These are phyloP conservation scores for Royoungia palumana DNA, from an alignment of 768 basidiomycete species.

Conservation along the genomic window DNA sequence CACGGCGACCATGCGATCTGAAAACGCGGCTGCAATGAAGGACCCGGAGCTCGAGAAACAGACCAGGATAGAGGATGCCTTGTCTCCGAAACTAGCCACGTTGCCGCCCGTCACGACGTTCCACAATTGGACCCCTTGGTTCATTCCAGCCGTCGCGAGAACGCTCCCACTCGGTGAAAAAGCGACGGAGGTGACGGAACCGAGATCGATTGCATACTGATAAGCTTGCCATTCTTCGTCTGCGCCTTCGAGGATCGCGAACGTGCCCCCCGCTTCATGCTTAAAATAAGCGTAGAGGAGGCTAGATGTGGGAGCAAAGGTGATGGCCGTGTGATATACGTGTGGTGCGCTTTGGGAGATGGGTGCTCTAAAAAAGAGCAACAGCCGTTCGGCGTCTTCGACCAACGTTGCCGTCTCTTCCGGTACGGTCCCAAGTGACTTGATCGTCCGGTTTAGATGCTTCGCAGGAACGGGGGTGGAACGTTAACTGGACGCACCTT, in stretches of 20 bases:
- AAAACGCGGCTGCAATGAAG: constrained; percentile 10
- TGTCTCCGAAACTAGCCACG: constrained; percentile 11
- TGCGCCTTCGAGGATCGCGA: neutral
- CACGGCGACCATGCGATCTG: constrained; percentile 3
- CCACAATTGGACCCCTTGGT: constrained; percentile 17
- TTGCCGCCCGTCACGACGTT: constrained; percentile 11
- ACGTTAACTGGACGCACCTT: constrained; percentile 4
- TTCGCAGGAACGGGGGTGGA: no score
- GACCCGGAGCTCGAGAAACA: constrained; percentile 10
- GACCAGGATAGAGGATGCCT: constrained; percentile 5
- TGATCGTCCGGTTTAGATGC: neutral
- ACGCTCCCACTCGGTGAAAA: constrained; percentile 13
- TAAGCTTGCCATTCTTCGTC: constrained; percentile 5
- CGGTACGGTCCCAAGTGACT: neutral
- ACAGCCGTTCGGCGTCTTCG: constrained; percentile 11
- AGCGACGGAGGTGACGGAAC: constrained; percentile 5
- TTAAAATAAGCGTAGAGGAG: constrained; percentile 10
- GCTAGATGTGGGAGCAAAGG: constrained; percentile 7
- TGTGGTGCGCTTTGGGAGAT: constrained; percentile 13
- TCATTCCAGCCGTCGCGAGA: constrained; percentile 7
- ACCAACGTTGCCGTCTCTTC: constrained; percentile 2
- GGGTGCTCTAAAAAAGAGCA: constrained; percentile 10
- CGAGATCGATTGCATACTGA: constrained; percentile 5
- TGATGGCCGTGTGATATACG: constrained; percentile 11
- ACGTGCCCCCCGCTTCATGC: constrained; percentile 5